phyloP scores from a whole-genome alignment of 306 rosid species.

The Casuarina glauca region DNA sequence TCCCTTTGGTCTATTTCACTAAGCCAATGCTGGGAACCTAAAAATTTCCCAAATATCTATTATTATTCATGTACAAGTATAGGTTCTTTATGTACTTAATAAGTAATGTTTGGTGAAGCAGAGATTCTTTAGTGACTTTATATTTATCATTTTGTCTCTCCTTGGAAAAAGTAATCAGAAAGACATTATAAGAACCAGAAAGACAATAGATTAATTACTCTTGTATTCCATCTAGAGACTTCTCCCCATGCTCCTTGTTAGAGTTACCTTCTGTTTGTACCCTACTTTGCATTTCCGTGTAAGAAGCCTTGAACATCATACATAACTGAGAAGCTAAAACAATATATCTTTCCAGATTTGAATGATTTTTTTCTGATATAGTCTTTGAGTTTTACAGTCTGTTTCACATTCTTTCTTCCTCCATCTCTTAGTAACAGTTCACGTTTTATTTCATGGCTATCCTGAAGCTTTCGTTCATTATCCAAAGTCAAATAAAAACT shows the following conservation, averaged over 20 bases:
- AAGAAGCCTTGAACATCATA: background rate
- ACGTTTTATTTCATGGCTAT: background rate
- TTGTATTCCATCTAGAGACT: background rate
- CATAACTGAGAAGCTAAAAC: conserved; percentile 19
- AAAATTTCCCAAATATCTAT: too few species aligned
- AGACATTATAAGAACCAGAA: too few species aligned
- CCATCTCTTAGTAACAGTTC: background rate
- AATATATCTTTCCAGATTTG: background rate
- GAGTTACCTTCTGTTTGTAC: too few species aligned
- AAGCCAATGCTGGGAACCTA: too few species aligned
- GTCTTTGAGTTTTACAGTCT: too few species aligned
- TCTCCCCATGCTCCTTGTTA: background rate
- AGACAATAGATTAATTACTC: background rate
- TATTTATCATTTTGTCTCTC: background rate
- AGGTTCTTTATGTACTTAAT: too few species aligned
- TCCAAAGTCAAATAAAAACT: background rate
- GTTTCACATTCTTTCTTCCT: background rate
- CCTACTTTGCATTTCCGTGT: too few species aligned
- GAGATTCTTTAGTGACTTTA: too few species aligned
- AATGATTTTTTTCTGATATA: background rate
- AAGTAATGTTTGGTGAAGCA: too few species aligned
- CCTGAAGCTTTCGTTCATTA: background rate
- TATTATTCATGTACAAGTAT: too few species aligned
- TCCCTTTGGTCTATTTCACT: too few species aligned
- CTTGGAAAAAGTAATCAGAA: too few species aligned